Base-by-base conservation (phyloP, 345 rosid species). In the Syzygium oleosum region DNA sequence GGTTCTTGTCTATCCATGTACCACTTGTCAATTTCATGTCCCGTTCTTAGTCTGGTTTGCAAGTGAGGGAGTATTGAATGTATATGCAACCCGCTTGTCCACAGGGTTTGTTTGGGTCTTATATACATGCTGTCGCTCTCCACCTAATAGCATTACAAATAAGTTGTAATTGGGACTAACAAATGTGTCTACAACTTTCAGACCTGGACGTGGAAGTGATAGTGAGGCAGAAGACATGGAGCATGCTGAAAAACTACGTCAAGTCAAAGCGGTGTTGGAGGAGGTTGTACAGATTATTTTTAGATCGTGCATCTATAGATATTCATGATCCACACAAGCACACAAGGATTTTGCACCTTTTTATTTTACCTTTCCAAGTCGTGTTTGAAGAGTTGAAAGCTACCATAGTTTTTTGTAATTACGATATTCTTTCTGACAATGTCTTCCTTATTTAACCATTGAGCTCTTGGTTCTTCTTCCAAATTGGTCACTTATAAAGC, bases 201-300 rank as follows among this genome's bases (percentile, higher is more conserved):
- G 99, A 88, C 93, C 97, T 79, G 99, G 97, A 86, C 97, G 94
- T 85, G 99, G 95, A 92, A 95, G 99, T 94, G 99, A 98, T 87
- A 98, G 96, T 86, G 99, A 98, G 92, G 98, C 99, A 54, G 99
- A 98, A 92, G 99, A 96, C 91, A 88, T 95, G 89, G 99, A 98
- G 93, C 99, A 98, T 90, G 98, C 99, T 90, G 99, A 98, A 91
- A 98, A 97, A 94, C 97, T 98, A 92, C 98, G 99, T 51, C 99
- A 97, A 92, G 99, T 98, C 65, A 98, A 98, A 94, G 99, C 98
- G 73, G 99, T 97, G 73, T 98, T 98, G 87, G 99, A 97, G 92
- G 99, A 98, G 99, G 99, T 96, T 86, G 90, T 86, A 27, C 34
- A 86, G 83, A 73, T 38, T 73, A 19, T 31, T 34, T 65, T 63